Percentiles rank a stretch among this genome's conserved stretches.
Conservation (phyloP, 2,329 filamentous ascomycete species). For the Coleophoma crateriformis region DNA sequence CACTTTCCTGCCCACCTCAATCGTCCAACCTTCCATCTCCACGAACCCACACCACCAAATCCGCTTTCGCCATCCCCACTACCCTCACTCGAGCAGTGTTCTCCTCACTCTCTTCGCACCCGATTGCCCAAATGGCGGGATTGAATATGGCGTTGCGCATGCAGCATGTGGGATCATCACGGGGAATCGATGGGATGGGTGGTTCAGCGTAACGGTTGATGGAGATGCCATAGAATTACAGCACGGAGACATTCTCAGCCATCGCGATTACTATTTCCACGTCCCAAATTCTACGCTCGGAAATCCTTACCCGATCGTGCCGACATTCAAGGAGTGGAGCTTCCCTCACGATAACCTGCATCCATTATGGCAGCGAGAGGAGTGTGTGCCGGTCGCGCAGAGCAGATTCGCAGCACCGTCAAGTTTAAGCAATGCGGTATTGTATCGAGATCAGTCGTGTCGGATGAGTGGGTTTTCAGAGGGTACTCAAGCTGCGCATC, state of each 20-base stretch:
- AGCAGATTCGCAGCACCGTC: constrained; percentile 2
- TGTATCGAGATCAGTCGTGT: constrained; percentile 6
- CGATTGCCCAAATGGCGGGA: constrained; percentile 6
- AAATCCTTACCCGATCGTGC: constrained; percentile 7
- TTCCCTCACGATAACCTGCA: constrained; percentile 10
- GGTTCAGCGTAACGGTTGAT: not conserved
- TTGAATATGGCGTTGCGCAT: constrained; percentile 7
- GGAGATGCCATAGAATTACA: not conserved
- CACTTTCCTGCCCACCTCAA: not conserved
- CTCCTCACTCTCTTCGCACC: constrained; percentile 9
- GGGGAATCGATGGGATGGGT: constrained; percentile 10
- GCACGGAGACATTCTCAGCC: constrained; percentile 4
- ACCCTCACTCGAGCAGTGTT: constrained; percentile 5
- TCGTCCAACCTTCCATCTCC: constrained; percentile 5
- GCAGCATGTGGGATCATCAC: constrained; percentile 8
- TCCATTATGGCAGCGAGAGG: constrained; percentile 2
- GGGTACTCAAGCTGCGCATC: constrained; percentile 8
- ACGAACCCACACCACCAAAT: constrained; percentile 6
- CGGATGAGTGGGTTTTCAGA: constrained; percentile 6
- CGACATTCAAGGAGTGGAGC: constrained; percentile 7
- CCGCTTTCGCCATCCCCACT: constrained; percentile 9
- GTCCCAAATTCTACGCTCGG: constrained; percentile 4
- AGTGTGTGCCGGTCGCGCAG: constrained; percentile 2
- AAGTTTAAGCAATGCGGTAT: constrained; percentile 1
- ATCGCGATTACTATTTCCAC: constrained; percentile 9